Evolutionary conservation across 2,329 filamentous ascomycete genomes (phyloP), one percentile per base, ranked within the genome.

Genomic region (Fusarium oligoseptatum): DNA sequence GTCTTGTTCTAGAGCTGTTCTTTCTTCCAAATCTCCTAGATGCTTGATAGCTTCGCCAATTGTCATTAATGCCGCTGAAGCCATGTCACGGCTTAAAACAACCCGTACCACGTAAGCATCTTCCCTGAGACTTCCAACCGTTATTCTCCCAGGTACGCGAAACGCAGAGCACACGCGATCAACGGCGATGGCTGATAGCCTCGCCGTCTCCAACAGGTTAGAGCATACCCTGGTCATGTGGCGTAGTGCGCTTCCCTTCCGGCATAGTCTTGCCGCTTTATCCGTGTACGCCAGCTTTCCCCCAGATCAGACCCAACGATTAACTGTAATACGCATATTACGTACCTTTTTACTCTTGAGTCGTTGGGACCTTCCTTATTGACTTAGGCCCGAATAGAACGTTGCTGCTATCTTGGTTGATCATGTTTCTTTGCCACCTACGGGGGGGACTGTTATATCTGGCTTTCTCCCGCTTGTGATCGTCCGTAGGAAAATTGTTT

Each of bases 181-280:
- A 71, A 70, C 56, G 32, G 67, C n/a, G 22, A 24, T 34, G 32
- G 36, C 37, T 45, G 48, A 64, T 64, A 58, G 27, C 34, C 61
- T 56, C 34, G 34, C 17, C 9, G 11, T 43, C 22, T 10, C 32
- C 32, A 50, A 74, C 24, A 37, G 61, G 71, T 60, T 70, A 70
- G 66, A 52, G 17, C n/a, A 24, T n/a, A 22, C 32, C 36, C 22
- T 50, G 41, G 36, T 60, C 34, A 27, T 60, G 63, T 48, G 71
- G 37, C 55, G 39, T 11, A 50, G 70, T 75, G 29, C 22, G 64
- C 64, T 68, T 11, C 70, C 52, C 29, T 73, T 66, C 65, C 61
- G 71, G 71, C 67, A 72, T 69, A 70, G 52, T 64, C 36, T 62
- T 74, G 72, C 72, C 72, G 72, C 60, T 60, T 70, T 75, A 74